phyloP scores from a whole-genome alignment of 441 rosid species.

The Eruca vesicaria region DNA sequence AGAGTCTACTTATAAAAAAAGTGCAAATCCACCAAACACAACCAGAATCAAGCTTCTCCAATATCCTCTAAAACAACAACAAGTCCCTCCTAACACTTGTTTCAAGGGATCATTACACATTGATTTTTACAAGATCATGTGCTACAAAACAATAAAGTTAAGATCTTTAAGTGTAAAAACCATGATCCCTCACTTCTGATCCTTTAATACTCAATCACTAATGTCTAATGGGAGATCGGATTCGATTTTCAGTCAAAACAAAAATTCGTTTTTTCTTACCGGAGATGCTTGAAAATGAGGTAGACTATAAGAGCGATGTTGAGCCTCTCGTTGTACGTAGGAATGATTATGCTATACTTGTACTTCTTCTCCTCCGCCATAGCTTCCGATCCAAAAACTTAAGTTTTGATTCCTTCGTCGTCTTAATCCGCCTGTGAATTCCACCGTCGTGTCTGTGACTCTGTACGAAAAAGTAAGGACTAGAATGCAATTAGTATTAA shows the following conservation, averaged over 20 bases:
- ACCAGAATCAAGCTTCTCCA: no score
- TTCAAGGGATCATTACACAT: neutral
- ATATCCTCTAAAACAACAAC: no score
- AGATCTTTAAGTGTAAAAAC: slow-evolving; percentile 5
- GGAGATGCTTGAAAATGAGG: slow-evolving; percentile 92
- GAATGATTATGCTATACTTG: slow-evolving; percentile 85
- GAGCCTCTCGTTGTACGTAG: slow-evolving; percentile 94
- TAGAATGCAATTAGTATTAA: neutral
- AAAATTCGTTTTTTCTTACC: slow-evolving; percentile 34
- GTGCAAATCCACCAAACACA: neutral
- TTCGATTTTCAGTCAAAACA: neutral
- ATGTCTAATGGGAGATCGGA: neutral
- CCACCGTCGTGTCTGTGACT: neutral
- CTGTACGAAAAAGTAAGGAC: neutral
- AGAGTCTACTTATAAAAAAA: neutral
- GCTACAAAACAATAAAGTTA: slow-evolving; percentile 1
- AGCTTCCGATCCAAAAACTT: neutral
- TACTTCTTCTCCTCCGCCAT: slow-evolving; percentile 38
- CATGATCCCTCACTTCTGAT: slow-evolving; percentile 6
- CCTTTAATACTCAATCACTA: neutral
- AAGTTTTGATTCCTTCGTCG: no score
- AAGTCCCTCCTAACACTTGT: neutral
- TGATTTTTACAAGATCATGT: slow-evolving; percentile 10
- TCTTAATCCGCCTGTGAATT: neutral
- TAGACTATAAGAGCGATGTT: slow-evolving; percentile 84